Conservation (phyloP, 2,329 filamentous ascomycete species). For the Fusarium lyarnte region DNA sequence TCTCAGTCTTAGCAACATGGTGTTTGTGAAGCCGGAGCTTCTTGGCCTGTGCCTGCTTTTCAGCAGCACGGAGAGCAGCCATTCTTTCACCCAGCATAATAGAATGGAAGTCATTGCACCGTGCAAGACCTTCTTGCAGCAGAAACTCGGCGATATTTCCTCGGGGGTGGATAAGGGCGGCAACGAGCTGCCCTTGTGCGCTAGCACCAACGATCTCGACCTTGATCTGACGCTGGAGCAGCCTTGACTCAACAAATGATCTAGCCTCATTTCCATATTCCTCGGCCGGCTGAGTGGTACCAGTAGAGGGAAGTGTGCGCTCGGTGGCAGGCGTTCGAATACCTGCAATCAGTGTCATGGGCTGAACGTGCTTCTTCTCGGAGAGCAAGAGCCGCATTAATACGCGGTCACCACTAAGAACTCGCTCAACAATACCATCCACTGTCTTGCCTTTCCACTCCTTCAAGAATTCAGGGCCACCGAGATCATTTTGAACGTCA, state of each 20-base stretch:
- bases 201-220: constrained; percentile 86
- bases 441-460: constrained; percentile 87
- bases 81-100: constrained; percentile 91
- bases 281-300: constrained; percentile 84
- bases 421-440: constrained; percentile 87
- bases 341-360: constrained; percentile 88
- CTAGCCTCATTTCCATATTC: constrained; percentile 90
- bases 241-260: constrained; percentile 83
- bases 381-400: constrained; percentile 83
- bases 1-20: constrained; percentile 75
- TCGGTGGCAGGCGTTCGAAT: constrained; percentile 91
- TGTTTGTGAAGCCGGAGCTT: constrained; percentile 84
- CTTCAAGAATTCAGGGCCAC: constrained; percentile 81
- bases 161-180: constrained; percentile 83
- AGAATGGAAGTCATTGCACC: constrained; percentile 96
- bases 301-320: constrained; percentile 79
- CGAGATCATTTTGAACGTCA: constrained; percentile 82
- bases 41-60: constrained; percentile 82
- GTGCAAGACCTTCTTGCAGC: constrained; percentile 86
- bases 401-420: constrained; percentile 90
- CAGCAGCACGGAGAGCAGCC: constrained; percentile 83
- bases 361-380: constrained; percentile 86
- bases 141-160: constrained; percentile 95
- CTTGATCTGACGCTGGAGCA: constrained; percentile 87
- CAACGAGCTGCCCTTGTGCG: constrained; percentile 91